Percentiles rank a stretch among this genome's conserved stretches.
Conservation (phyloP, 176 grass and related monocot species). For the Oryza longistaminata region DNA sequence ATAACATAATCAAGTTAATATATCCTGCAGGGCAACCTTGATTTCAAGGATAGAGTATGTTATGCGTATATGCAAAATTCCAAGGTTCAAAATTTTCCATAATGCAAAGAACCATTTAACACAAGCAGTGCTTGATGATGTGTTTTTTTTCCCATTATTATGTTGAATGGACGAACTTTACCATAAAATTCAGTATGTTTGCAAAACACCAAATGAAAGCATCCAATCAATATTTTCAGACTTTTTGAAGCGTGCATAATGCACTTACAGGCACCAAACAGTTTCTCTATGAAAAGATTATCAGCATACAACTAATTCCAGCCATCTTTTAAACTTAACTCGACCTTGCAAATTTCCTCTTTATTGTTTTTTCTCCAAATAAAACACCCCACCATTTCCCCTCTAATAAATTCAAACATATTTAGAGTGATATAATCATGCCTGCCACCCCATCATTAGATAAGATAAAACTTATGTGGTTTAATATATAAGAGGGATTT, state of each 20-base stretch:
- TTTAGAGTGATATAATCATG: not conserved
- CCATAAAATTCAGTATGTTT: not conserved
- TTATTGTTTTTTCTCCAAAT: not conserved
- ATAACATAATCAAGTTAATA: not conserved
- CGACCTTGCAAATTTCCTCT: conserved; percentile 9
- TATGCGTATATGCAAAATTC: conserved; percentile 13
- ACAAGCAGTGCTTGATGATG: not conserved
- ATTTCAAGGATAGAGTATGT: not conserved
- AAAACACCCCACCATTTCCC: not conserved
- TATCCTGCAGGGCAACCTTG: not conserved
- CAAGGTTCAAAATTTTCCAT: not conserved
- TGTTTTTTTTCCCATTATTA: not conserved
- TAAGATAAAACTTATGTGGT: not conserved
- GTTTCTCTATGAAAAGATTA: conserved; percentile 2
- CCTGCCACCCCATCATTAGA: conserved; percentile 12
- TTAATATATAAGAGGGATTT: not conserved
- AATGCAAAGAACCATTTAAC: conserved; percentile 4
- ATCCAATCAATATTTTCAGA: conserved; percentile 2
- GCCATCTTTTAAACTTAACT: not conserved
- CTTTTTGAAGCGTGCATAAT: not conserved
- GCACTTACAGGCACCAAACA: not conserved
- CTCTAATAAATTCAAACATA: not conserved
- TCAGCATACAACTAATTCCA: conserved; percentile 25
- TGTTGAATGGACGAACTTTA: not conserved
- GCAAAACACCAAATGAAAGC: not conserved